These are phyloP conservation scores for Sphaceloma murrayae DNA, from an alignment of 2,329 filamentous ascomycete genomes.

Conservation along the genomic window DNA sequence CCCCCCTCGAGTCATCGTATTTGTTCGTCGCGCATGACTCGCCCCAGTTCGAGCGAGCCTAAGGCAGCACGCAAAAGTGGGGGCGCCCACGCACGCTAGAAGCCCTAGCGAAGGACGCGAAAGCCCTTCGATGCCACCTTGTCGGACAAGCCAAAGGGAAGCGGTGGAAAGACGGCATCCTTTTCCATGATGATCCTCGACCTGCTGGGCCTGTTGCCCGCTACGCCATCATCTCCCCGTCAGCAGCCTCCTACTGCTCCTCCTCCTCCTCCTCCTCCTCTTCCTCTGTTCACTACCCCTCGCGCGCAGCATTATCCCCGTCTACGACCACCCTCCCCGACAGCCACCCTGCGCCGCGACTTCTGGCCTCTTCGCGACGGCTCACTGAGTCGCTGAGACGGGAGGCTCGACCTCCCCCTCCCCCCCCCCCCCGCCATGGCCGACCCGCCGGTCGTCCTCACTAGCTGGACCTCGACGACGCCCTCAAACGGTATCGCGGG, in stretches of 20 bases:
- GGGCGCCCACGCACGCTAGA: conserved; percentile 1
- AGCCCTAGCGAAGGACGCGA: conserved; percentile 1
- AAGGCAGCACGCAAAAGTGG: background rate
- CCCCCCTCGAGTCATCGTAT: too few relatives aligned
- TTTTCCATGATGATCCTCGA: too few relatives aligned
- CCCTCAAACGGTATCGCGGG: conserved; percentile 22
- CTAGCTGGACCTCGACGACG: background rate
- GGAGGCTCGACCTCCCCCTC: too few relatives aligned
- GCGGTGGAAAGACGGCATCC: background rate
- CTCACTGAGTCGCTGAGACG: too few relatives aligned
- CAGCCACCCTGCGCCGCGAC: background rate
- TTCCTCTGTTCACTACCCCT: background rate
- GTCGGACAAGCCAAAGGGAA: background rate
- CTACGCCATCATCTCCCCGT: conserved; percentile 4
- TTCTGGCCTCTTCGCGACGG: background rate
- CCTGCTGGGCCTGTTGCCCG: background rate
- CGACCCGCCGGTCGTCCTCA: background rate
- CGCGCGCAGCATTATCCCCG: background rate
- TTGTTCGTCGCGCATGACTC: background rate
- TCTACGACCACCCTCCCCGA: background rate
- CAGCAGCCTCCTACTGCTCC: background rate
- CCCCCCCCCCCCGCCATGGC: too few relatives aligned
- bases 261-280: background rate
- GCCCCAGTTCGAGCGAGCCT: background rate
- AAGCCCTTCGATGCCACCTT: background rate